Percentiles rank a stretch among this genome's conserved stretches.
These are phyloP conservation scores for Talaromyces funiculosus DNA, from an alignment of 2,329 filamentous ascomycete genomes.

Conservation along the genomic window DNA sequence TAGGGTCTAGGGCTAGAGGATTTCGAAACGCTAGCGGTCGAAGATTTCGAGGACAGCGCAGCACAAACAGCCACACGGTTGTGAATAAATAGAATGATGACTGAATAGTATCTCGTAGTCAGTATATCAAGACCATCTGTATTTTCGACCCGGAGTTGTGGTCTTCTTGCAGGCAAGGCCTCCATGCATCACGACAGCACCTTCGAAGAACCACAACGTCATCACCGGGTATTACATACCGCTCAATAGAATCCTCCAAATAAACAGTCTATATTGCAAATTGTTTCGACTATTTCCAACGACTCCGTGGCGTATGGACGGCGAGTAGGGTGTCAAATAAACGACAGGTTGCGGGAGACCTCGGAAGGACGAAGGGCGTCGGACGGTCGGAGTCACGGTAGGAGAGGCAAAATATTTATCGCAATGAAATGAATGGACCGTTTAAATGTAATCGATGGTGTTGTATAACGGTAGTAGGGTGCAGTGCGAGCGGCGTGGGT, in stretches of 20 bases:
- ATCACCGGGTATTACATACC: constrained; percentile 3
- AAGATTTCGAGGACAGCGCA: neutral
- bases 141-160: neutral
- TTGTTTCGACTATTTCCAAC: neutral
- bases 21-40: neutral
- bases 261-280: neutral
- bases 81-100: neutral
- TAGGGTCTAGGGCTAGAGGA: constrained; percentile 14
- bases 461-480: neutral
- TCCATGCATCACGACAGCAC: neutral
- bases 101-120: neutral
- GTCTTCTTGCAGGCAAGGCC: neutral
- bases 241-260: neutral
- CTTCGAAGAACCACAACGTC: neutral
- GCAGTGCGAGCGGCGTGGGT: neutral
- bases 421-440: neutral
- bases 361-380: constrained; percentile 10
- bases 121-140: neutral
- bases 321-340: constrained; percentile 3
- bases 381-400: constrained; percentile 2
- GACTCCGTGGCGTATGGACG: neutral
- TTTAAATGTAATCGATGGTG: neutral
- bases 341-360: constrained; percentile 11
- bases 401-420: neutral
- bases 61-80: neutral